phyloP scores from a whole-genome alignment of 2,329 filamentous ascomycete genomes.

The Cladobotryum mycophilum region DNA sequence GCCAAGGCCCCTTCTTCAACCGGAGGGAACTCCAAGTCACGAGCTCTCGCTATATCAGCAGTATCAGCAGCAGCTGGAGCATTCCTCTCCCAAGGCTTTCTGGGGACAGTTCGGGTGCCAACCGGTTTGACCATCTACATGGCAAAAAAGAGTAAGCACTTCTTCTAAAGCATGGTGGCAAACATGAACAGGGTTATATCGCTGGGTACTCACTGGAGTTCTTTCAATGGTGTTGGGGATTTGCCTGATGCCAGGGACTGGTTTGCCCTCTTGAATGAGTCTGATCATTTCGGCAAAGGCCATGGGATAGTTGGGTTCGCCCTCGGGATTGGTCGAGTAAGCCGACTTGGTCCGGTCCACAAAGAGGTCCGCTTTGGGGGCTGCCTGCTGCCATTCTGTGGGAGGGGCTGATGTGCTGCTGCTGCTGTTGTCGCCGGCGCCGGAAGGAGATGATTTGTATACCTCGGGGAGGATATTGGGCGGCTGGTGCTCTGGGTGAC shows the following conservation, averaged over 20 bases:
- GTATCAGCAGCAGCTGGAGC: conserved; percentile 13
- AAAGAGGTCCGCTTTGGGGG: conserved; percentile 42
- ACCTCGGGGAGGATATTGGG: conserved; percentile 30
- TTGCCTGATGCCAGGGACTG: conserved; percentile 80
- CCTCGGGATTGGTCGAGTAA: conserved; percentile 19
- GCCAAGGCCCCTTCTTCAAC: conserved; percentile 2
- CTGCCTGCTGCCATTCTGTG: conserved; percentile 44
- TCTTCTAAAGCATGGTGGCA: no score
- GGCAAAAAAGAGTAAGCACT: not conserved
- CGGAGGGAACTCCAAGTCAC: conserved; percentile 32
- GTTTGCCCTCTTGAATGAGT: conserved; percentile 73
- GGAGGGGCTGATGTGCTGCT: not conserved
- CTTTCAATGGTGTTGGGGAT: conserved; percentile 75
- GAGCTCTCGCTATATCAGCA: conserved; percentile 18
- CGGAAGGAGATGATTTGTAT: conserved; percentile 1
- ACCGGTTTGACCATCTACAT: conserved; percentile 41
- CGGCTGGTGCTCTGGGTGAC: conserved; percentile 25
- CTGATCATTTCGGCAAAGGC: conserved; percentile 82
- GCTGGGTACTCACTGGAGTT: conserved; percentile 51
- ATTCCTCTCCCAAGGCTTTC: conserved; percentile 74
- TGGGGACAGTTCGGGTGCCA: conserved; percentile 41
- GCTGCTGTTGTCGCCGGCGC: not conserved
- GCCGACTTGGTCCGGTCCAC: conserved; percentile 32
- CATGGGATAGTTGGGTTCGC: conserved; percentile 67
- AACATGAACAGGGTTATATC: not conserved